Percentiles rank a stretch among this genome's conserved stretches.
These are phyloP conservation scores for Aspergillus terreus DNA, from an alignment of 2,329 filamentous ascomycete species.

Conservation along the genomic window DNA sequence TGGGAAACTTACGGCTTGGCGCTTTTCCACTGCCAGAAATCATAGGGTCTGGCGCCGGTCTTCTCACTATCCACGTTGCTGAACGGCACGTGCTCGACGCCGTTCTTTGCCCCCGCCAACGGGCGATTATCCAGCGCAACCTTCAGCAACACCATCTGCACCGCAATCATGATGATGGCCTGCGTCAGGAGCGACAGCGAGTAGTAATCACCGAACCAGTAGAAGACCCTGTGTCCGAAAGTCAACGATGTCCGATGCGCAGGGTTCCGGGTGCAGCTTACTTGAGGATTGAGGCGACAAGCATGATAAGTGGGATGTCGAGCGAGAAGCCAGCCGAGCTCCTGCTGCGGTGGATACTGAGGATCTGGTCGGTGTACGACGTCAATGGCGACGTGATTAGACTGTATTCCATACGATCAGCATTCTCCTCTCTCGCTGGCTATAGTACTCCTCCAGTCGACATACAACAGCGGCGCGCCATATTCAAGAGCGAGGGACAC, in stretches of 20 bases:
- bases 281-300: slow-evolving; percentile 62
- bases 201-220: slow-evolving; percentile 63
- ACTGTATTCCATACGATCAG: slow-evolving; percentile 30
- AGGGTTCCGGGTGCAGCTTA: slow-evolving; percentile 26
- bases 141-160: slow-evolving; percentile 58
- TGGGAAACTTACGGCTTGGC: slow-evolving; percentile 46
- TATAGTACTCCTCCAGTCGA: not conserved
- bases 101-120: slow-evolving; percentile 34
- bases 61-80: slow-evolving; percentile 22
- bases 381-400: slow-evolving; percentile 61
- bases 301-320: slow-evolving; percentile 66
- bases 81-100: slow-evolving; percentile 42
- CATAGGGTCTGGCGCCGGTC: slow-evolving; percentile 49
- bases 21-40: slow-evolving; percentile 62
- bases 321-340: slow-evolving; percentile 62
- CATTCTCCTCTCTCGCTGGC: slow-evolving; percentile 2
- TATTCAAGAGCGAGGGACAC: slow-evolving; percentile 41
- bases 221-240: slow-evolving; percentile 51
- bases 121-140: slow-evolving; percentile 58
- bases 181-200: slow-evolving; percentile 57
- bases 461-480: slow-evolving; percentile 49
- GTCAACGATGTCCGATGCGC: slow-evolving; percentile 2
- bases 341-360: slow-evolving; percentile 58
- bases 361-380: slow-evolving; percentile 64
- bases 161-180: slow-evolving; percentile 56